phyloP scores from a whole-genome alignment of 1,139 yeast genomes.

The Yamadazyma kanchanaburiensis region DNA sequence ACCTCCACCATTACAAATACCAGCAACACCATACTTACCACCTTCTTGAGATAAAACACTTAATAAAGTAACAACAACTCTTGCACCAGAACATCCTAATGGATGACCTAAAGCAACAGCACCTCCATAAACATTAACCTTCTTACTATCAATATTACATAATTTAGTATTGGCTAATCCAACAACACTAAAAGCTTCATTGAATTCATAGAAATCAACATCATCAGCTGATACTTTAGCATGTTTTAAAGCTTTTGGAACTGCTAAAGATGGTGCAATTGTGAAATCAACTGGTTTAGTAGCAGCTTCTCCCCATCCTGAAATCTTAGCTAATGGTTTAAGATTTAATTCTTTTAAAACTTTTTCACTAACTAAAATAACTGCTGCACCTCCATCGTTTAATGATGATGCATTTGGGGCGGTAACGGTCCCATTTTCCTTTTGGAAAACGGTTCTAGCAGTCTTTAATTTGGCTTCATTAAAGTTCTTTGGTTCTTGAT shows the following conservation, averaged over 20 bases:
- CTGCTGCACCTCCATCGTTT: slow-evolving; percentile 97
- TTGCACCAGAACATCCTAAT: slow-evolving; percentile 95
- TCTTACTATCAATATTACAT: slow-evolving; percentile 58
- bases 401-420: slow-evolving; percentile 95
- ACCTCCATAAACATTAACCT: slow-evolving; percentile 94
- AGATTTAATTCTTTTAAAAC: slow-evolving; percentile 81
- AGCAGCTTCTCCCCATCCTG: slow-evolving; percentile 98
- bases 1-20: slow-evolving; percentile 98
- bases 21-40: slow-evolving; percentile 92
- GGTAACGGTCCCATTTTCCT: slow-evolving; percentile 90
- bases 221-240: slow-evolving; percentile 61
- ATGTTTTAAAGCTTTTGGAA: slow-evolving; percentile 92
- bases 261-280: slow-evolving; percentile 88
- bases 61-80: slow-evolving; percentile 82
- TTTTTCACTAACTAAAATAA: slow-evolving; percentile 76
- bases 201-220: slow-evolving; percentile 82
- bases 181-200: slow-evolving; percentile 96
- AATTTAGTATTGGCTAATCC: slow-evolving; percentile 87
- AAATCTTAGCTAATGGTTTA: slow-evolving; percentile 81
- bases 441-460: slow-evolving; percentile 92
- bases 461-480: slow-evolving; percentile 70
- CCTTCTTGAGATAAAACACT: slow-evolving; percentile 74
- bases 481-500: slow-evolving; percentile 72
- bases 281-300: slow-evolving; percentile 92
- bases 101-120: slow-evolving; percentile 98